Evolutionary conservation across 768 basidiomycete species (phyloP), one percentile per base, ranked within the genome.

Genomic region (Pulveroboletus sp.): DNA sequence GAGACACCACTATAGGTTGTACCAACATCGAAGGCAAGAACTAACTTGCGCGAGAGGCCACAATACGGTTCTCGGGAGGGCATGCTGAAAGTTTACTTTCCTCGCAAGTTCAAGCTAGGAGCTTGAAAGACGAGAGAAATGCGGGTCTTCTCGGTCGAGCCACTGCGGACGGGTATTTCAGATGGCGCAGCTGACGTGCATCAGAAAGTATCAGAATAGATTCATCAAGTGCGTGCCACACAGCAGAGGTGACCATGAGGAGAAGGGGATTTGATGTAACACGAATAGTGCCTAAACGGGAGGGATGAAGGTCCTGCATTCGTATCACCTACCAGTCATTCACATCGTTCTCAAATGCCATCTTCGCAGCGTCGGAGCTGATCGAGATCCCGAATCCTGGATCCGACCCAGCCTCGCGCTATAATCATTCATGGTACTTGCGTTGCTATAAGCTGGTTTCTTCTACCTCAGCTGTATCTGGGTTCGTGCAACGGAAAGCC

Each of bases 1-100:
- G 67, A 68, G 26, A 73, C 64, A 0, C 75, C 75, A 29, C 72
- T 74, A 43, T 64, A n/a, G n/a, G n/a, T n/a, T n/a, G n/a, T n/a
- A n/a, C n/a, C n/a, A n/a, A n/a, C n/a, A n/a, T n/a, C n/a, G 32
- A 76, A 72, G 10, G 73, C 74, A 12, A 76, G 54, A 0, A 76
- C 71, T 2, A 76, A 50, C 46, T 75, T 76, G 53, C 75, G 68
- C n/a, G 56, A 53, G 0, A 47, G 50, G 3, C 77, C 77, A 16
- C 56, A 45, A 51, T 71, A 78, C 1, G 65, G 63, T 30, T 68
- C 34, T 23, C 61, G 41, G 11, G 62, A 43, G 4, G 57, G 6
- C 71, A 71, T 71, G 50, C 17, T 54, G 49, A 19, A 32, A 7
- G 27, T 6, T 45, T 20, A 36, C 20, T 29, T 47, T 29, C 8